phyloP scores from a whole-genome alignment of 192 early-diverging fungal species.

The Coemansia javaensis region DNA sequence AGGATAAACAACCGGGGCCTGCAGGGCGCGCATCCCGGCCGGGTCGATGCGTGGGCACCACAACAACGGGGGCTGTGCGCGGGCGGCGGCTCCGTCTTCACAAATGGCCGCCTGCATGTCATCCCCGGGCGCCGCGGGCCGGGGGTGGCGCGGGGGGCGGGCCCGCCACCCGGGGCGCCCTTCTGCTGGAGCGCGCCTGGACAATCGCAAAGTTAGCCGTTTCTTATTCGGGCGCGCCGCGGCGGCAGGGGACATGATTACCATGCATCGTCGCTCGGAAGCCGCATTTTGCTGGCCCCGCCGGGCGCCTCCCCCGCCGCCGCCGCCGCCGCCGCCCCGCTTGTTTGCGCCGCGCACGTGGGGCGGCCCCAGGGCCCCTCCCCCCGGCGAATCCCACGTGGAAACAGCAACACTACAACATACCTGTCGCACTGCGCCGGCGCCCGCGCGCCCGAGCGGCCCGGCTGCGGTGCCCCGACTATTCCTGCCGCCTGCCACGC shows the following conservation, averaged over 20 bases:
- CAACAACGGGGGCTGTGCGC: too few species aligned
- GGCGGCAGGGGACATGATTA: constrained; percentile 13
- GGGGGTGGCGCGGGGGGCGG: background rate
- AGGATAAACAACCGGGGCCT: constrained; percentile 9
- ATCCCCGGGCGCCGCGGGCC: background rate
- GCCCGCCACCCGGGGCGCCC: background rate
- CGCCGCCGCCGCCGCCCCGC: too few species aligned
- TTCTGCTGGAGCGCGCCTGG: constrained; percentile 12
- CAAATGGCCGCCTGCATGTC: too few species aligned
- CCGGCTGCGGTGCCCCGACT: too few species aligned
- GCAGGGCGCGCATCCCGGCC: constrained; percentile 18
- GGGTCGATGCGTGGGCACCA: constrained; percentile 1
- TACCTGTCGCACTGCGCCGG: too few species aligned
- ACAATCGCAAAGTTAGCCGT: constrained; percentile 19
- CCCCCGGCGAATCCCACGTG: too few species aligned
- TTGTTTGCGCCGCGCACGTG: too few species aligned
- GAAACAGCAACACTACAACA: too few species aligned
- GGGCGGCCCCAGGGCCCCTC: too few species aligned
- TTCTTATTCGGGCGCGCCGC: constrained; percentile 9
- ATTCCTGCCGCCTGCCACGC: too few species aligned
- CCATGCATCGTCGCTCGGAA: constrained; percentile 5
- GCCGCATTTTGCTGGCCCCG: background rate
- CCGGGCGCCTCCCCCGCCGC: background rate
- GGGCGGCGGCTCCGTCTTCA: too few species aligned
- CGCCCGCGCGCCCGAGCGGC: too few species aligned